These are phyloP conservation scores for Rhodofomes roseus DNA, from an alignment of 1,284 basidiomycete genomes.

Conservation along the genomic window DNA sequence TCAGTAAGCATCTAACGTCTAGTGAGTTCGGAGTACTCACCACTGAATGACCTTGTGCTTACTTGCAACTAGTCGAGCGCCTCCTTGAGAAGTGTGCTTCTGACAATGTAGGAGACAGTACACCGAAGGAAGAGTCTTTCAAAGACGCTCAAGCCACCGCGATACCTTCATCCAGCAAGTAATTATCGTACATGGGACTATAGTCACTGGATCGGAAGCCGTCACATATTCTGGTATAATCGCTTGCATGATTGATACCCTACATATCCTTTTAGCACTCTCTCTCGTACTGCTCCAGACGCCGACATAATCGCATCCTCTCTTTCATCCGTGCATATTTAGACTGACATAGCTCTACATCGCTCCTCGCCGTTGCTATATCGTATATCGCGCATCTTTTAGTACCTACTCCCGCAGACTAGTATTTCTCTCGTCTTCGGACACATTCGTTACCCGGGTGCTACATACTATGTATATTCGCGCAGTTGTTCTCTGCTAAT, in stretches of 20 bases:
- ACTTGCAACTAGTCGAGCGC: constrained; percentile 53
- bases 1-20: constrained; percentile 76
- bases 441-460: constrained; percentile 1
- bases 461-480: neutral
- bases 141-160: neutral
- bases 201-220: neutral
- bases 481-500: constrained; percentile 1
- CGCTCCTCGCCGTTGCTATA: constrained; percentile 6
- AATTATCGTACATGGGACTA: constrained; percentile 4
- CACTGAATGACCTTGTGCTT: constrained; percentile 5
- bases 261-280: constrained; percentile 11
- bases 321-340: constrained; percentile 17
- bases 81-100: constrained; percentile 46
- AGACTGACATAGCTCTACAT: constrained; percentile 16
- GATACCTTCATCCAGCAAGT: constrained; percentile 15
- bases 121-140: constrained; percentile 5
- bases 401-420: constrained; percentile 15
- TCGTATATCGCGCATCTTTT: constrained; percentile 13
- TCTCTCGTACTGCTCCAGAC: constrained; percentile 8
- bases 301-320: constrained; percentile 15
- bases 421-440: constrained; percentile 2
- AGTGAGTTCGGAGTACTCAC: constrained; percentile 45
- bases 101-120: constrained; percentile 4
- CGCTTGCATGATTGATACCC: constrained; percentile 7
- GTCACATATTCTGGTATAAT: constrained; percentile 6